A percentile compares a stretch with the other conserved stretches of the same genome.
These are phyloP conservation scores for Hyphopichia pseudoburtonii DNA, from an alignment of 1,139 yeast species.

Conservation along the genomic window DNA sequence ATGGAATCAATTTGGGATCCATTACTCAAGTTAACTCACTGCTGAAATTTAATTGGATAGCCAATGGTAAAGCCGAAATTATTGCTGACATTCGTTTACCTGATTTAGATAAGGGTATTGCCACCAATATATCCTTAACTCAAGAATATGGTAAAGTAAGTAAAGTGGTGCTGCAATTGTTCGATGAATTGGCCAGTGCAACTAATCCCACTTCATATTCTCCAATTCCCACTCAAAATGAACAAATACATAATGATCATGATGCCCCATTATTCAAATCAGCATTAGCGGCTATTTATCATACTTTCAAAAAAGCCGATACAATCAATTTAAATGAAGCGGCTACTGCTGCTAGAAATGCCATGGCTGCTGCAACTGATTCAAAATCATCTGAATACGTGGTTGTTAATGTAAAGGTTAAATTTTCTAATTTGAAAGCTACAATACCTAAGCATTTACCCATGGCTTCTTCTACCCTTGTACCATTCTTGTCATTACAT, in stretches of 20 bases:
- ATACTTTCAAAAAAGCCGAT: conserved; percentile 29
- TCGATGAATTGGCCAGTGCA: conserved; percentile 26
- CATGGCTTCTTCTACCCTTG: conserved; percentile 46
- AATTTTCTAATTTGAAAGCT: conserved; percentile 62
- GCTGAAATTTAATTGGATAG: conserved; percentile 66
- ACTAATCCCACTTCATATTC: conserved; percentile 13
- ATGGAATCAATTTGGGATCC: conserved; percentile 58
- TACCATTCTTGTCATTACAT: conserved; percentile 57
- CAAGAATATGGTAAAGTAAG: conserved; percentile 27
- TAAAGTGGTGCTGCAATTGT: conserved; percentile 25
- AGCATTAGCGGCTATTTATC: conserved; percentile 45
- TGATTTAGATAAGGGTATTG: conserved; percentile 25
- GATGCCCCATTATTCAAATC: conserved; percentile 36
- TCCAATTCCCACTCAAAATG: not conserved
- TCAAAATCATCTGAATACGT: conserved; percentile 44
- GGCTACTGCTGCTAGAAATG: conserved; percentile 2
- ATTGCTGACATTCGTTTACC: conserved; percentile 73
- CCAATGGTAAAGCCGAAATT: conserved; percentile 67
- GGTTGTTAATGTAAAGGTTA: conserved; percentile 63
- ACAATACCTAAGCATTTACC: conserved; percentile 56
- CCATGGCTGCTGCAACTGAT: conserved; percentile 10
- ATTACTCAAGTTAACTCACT: conserved; percentile 33
- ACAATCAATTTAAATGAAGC: too few relatives aligned
- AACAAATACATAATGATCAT: conserved; percentile 11
- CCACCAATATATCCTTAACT: conserved; percentile 13